Evolutionary conservation across 805 yeast genomes (phyloP), one percentile per base, ranked within the genome.

Genomic region (Ogataea methylovora): DNA sequence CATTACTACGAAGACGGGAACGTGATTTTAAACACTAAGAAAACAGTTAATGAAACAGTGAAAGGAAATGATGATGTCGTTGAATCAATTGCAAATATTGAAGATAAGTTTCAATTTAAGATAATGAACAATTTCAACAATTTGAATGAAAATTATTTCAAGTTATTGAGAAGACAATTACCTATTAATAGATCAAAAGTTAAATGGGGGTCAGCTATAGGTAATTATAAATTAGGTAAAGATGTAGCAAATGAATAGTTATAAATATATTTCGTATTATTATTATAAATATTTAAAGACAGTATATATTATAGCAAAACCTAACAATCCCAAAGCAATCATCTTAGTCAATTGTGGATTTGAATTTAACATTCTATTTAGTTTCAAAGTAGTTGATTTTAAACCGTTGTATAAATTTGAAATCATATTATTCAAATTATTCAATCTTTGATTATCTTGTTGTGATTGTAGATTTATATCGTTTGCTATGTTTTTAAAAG

Each of bases 1-100:
- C 98, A 90, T 58, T 92, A 88, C 57, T 92, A 73, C 54, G 98
- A 90, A 60, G 97, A 90, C 46, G 98, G 98, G 21, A 90, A 90
- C 51, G 97, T 90, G 14, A 71, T 90, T 34, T 71, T 92, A 49
- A 76, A 73, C 40, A 65, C 78, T 2, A 42, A 43, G 7, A 62
- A 67, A 38, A 46, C 49, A 4, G 44, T 71, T 1, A 48, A 46
- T 6, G 60, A 56, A 16, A 35, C 49, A 3, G 27, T 14, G 36
- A 17, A 8, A 6, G 21, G 11, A n/a, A 29, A 35, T 30, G 42
- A 37, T 3, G 54, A 52, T 4, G 49, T 59, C 4, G 58, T 76
- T 24, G 59, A 69, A 37, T 53, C 63, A 25, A 81, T 86, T 42
- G 61, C 66, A 34, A 54, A 54, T 20, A 50, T 71, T 10, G 97